Evolutionary conservation across 306 rosid species (phyloP).

Genomic region (Cucurbita argyrosperma): DNA sequence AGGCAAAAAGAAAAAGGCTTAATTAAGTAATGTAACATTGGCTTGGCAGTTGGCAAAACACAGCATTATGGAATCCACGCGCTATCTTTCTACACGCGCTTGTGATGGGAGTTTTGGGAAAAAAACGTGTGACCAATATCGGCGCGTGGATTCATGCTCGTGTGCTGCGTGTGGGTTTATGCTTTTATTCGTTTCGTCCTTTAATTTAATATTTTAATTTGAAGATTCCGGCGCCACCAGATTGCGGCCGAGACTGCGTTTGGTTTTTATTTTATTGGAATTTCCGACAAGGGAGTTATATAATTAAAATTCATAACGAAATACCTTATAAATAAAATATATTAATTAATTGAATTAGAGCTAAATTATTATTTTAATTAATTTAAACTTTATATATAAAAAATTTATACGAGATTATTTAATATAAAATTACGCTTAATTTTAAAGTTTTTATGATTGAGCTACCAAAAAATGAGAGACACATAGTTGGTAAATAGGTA

Average conservation of each 20-base stretch:
- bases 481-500: no score
- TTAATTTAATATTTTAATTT: neutral
- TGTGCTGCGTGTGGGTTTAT: neutral
- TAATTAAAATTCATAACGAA: no score
- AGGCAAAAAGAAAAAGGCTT: neutral
- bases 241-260: conserved; percentile 5
- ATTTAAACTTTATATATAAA: no score
- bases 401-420: no score
- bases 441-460: no score
- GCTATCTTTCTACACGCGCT: neutral
- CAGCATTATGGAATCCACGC: conserved; percentile 3
- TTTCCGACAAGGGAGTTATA: no score
- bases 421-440: no score
- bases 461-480: no score
- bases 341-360: no score
- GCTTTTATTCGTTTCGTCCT: neutral
- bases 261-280: no score
- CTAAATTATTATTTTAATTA: no score
- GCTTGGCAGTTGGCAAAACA: conserved; percentile 22
- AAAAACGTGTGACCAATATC: neutral
- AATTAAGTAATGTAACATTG: conserved; percentile 1
- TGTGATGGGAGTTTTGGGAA: neutral
- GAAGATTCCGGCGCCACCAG: neutral
- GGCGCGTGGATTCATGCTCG: neutral
- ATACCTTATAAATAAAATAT: no score